phyloP scores from a whole-genome alignment of 768 basidiomycete species.

The Candolleomyces aberdarensis region DNA sequence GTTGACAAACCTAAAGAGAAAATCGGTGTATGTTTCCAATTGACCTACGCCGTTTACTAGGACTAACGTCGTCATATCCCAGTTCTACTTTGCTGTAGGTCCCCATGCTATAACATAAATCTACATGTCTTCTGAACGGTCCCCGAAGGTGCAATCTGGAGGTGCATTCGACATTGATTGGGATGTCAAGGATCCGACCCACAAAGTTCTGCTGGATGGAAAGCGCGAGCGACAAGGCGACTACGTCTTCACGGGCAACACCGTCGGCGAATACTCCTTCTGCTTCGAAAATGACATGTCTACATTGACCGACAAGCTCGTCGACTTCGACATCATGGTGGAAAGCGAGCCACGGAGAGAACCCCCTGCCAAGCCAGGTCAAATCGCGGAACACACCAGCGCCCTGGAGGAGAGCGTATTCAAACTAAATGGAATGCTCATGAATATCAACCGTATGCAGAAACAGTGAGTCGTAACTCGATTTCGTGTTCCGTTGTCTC shows the following conservation, averaged over 20 bases:
- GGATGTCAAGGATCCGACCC: conserved; percentile 87
- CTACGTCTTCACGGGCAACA: conserved; percentile 94
- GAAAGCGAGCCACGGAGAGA: conserved; percentile 94
- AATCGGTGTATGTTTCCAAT: conserved; percentile 61
- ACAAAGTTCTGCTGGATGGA: conserved; percentile 85
- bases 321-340: conserved; percentile 97
- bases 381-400: conserved; percentile 89
- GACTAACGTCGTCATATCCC: conserved; percentile 15
- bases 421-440: conserved; percentile 81
- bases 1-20: conserved; percentile 96
- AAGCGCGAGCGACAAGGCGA: conserved; percentile 91
- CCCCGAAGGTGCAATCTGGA: conserved; percentile 84
- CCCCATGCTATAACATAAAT: neutral
- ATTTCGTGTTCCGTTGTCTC: neutral
- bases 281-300: conserved; percentile 99
- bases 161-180: conserved; percentile 97
- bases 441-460: conserved; percentile 89
- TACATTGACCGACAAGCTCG: conserved; percentile 88
- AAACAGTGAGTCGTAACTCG: conserved; percentile 68
- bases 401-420: conserved; percentile 95
- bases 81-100: conserved; percentile 97
- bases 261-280: conserved; percentile 87
- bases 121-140: neutral
- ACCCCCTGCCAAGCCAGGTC: conserved; percentile 82
- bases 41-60: neutral